Percentiles rank a stretch among this genome's conserved stretches.
Conservation (phyloP, 345 rosid species). For the Melaleuca alternifolia region DNA sequence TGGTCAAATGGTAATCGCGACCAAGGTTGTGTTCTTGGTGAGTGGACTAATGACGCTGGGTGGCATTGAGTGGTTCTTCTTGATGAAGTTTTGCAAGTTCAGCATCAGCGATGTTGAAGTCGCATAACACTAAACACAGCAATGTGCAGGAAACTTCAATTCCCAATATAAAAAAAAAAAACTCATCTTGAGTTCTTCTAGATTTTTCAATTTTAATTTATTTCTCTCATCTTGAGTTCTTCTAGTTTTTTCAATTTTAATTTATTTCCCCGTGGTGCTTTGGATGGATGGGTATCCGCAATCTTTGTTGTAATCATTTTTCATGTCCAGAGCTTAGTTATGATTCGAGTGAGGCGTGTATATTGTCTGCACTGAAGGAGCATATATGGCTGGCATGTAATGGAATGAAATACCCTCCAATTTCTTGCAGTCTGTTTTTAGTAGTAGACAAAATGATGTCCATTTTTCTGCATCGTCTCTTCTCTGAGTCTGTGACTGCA, state of each 20-base stretch:
- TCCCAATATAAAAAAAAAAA: not conserved
- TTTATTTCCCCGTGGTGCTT: not conserved
- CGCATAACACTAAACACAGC: not conserved
- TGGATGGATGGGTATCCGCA: not conserved
- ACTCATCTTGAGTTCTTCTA: not conserved
- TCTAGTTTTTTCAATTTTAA: too few species aligned
- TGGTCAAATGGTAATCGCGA: conserved; percentile 29
- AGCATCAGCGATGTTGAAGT: not conserved
- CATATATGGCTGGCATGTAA: not conserved
- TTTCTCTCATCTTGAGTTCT: too few species aligned
- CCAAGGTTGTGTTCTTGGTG: conserved; percentile 26
- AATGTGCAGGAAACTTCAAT: not conserved
- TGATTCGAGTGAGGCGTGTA: not conserved
- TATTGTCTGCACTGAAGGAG: not conserved
- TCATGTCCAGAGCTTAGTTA: not conserved
- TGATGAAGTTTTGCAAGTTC: conserved; percentile 25
- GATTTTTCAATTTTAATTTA: not conserved
- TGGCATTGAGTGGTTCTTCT: conserved; percentile 35
- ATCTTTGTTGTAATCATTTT: not conserved
- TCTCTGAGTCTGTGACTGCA: not conserved
- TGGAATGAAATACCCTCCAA: not conserved
- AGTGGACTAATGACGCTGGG: conserved; percentile 42
- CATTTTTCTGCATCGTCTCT: not conserved
- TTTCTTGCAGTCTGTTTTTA: not conserved
- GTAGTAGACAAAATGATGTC: not conserved